Evolutionary conservation across 345 rosid species (phyloP), one percentile per base, ranked within the genome.

Genomic region (Populus davidiana): DNA sequence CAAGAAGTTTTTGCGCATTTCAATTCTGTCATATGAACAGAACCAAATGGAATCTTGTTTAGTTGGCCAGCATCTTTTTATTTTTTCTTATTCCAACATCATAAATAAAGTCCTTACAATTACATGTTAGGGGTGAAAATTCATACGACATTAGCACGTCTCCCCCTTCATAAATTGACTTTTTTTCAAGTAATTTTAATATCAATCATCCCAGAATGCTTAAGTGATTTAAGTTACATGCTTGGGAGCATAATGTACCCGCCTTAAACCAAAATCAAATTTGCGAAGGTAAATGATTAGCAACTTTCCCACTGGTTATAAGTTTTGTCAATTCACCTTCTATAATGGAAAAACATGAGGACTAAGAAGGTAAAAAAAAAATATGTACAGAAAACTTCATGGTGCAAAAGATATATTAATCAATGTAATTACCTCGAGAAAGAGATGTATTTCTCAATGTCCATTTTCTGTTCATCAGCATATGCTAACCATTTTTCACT

Each of bases 401-500:
- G 4, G 8, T 18, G 59, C 21, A 25, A 21, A 62, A 31, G 17
- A 21, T 17, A 20, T 33, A 29, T 27, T 31, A 74, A 41, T 3
- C 43, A 63, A 49, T 18, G 70, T 2, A 66, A 74, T 80, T 64
- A 94, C 97, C 88, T 81, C 72, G 67, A 39, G 62, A 68, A 79
- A 75, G 89, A 83, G 77, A 91, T 85, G 83, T 92, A 92, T 70
- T 85, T 86, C 74, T 91, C 92, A 7, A 90, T 50, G 47, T 83
- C 92, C 69, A 77, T 83, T 67, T 85, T 86, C 81, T 91, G 91
- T 82, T 86, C 93, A 63, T 84, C 71, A 72, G 80, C 82, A 78
- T 86, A 93, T 77, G 69, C 70, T 33, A 83, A 71, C 99, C 97
- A 94, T 81, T 88, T 91, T 79, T 91, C 97, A 35, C 72, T 82